Conservation (phyloP, 768 basidiomycete genomes). For the Auricularia heimuer region DNA sequence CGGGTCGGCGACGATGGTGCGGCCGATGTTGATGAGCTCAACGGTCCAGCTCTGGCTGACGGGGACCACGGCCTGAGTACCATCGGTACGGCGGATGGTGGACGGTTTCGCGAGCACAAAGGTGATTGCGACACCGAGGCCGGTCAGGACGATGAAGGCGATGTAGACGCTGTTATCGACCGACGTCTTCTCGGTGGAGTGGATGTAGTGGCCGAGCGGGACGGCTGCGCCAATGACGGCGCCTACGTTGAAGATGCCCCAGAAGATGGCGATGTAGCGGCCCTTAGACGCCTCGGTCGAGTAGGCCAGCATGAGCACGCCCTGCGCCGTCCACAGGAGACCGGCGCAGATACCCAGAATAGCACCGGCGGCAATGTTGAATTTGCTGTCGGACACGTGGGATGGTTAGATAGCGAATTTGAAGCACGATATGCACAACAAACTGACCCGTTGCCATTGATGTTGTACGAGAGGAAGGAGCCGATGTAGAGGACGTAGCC, state of each 20-base stretch:
- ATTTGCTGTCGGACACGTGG: constrained; percentile 31
- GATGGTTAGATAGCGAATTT: constrained; percentile 8
- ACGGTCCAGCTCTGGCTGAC: constrained; percentile 69
- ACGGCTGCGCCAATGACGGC: constrained; percentile 72
- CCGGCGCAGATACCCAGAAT: constrained; percentile 42
- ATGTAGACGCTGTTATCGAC: constrained; percentile 31
- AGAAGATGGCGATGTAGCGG: constrained; percentile 40
- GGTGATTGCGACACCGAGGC: constrained; percentile 28
- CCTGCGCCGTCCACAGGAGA: constrained; percentile 45
- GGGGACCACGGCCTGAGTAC: constrained; percentile 29
- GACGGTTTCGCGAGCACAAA: constrained; percentile 29
- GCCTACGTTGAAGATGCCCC: constrained; percentile 39
- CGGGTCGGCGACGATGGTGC: constrained; percentile 60
- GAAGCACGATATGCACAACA: not conserved
- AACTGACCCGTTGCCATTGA: not conserved
- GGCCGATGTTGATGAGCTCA: constrained; percentile 59
- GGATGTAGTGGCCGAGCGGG: constrained; percentile 59
- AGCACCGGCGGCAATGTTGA: constrained; percentile 39
- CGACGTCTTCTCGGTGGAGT: constrained; percentile 27
- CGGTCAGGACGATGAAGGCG: constrained; percentile 37
- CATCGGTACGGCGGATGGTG: constrained; percentile 30
- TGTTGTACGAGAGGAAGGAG: constrained; percentile 31
- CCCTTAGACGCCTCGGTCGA: constrained; percentile 50
- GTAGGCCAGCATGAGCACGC: constrained; percentile 45
- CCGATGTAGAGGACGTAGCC: constrained; percentile 46